Conservation (phyloP, 2,329 filamentous ascomycete genomes). For the Septoria petroselini region DNA sequence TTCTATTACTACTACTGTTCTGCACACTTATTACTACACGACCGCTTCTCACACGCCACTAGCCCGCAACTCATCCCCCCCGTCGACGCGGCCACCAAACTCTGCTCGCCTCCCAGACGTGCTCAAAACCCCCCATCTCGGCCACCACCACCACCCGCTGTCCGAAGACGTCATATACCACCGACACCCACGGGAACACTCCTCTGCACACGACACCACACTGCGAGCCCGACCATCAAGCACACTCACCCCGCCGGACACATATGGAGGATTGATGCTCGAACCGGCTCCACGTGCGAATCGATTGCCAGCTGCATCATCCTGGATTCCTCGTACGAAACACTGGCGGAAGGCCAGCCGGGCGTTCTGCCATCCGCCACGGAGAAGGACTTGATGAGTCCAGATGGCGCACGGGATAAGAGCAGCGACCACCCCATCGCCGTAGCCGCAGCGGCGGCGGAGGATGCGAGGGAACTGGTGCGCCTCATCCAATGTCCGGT, state of each 20-base stretch:
- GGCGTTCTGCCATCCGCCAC: slow-evolving; percentile 55
- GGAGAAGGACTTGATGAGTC: slow-evolving; percentile 80
- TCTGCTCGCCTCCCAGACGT: slow-evolving; percentile 14
- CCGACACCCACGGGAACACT: slow-evolving; percentile 2
- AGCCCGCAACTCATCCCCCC: slow-evolving; percentile 1
- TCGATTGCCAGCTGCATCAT: slow-evolving; percentile 10
- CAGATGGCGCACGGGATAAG: slow-evolving; percentile 64
- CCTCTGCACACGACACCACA: not conserved
- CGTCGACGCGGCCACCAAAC: not conserved
- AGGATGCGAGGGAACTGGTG: slow-evolving; percentile 61
- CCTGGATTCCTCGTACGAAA: slow-evolving; percentile 18
- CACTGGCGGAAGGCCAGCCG: slow-evolving; percentile 18
- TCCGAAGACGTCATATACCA: slow-evolving; percentile 17
- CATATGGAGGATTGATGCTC: slow-evolving; percentile 22
- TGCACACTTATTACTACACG: slow-evolving; percentile 4
- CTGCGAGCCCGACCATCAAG: not conserved
- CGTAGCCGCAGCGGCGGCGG: slow-evolving; percentile 47
- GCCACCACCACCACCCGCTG: no score
- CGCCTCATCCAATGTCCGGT: slow-evolving; percentile 73
- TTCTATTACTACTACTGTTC: not conserved
- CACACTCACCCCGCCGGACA: not conserved
- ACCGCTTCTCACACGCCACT: slow-evolving; percentile 10
- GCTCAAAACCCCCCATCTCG: slow-evolving; percentile 3
- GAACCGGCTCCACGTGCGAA: not conserved
- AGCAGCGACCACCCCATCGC: slow-evolving; percentile 39